Percentiles rank a stretch among this genome's conserved stretches.
Conservation (phyloP, 805 yeast species). For the Suhomyces tanzawaensis region DNA sequence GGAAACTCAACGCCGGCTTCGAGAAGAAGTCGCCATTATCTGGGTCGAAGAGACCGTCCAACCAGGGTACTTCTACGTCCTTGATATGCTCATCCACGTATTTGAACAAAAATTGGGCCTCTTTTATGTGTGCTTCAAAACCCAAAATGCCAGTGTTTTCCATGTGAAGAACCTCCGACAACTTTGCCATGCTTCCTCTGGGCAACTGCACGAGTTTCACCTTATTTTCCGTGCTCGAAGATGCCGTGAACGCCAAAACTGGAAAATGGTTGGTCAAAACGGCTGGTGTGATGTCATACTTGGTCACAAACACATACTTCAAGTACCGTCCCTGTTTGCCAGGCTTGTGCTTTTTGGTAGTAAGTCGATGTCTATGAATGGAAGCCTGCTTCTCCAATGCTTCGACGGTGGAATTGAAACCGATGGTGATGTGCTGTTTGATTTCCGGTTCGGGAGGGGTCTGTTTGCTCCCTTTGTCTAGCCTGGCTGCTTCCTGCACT, state of each 20-base stretch:
- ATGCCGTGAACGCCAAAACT: constrained; percentile 47
- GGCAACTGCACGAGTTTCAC: constrained; percentile 65
- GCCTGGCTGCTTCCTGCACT: constrained; percentile 1
- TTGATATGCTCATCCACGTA: constrained; percentile 27
- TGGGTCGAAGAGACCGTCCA: constrained; percentile 28
- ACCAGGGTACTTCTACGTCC: constrained; percentile 47
- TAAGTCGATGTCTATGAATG: constrained; percentile 13
- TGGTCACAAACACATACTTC: constrained; percentile 57
- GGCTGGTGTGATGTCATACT: constrained; percentile 49
- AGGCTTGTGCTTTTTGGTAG: constrained; percentile 4
- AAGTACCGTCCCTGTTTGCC: constrained; percentile 13
- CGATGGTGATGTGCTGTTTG: constrained; percentile 31
- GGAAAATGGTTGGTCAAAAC: constrained; percentile 60
- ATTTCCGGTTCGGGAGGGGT: constrained; percentile 24
- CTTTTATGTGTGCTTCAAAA: constrained; percentile 24
- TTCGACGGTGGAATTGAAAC: constrained; percentile 57
- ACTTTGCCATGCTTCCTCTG: constrained; percentile 30
- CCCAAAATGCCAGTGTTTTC: constrained; percentile 35
- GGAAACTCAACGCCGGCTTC: constrained; percentile 39
- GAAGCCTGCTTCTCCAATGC: constrained; percentile 45
- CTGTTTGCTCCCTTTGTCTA: neutral
- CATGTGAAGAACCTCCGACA: constrained; percentile 30
- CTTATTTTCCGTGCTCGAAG: constrained; percentile 21
- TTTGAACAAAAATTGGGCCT: constrained; percentile 28
- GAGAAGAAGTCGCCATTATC: constrained; percentile 16